Percentiles rank a stretch among this genome's conserved stretches.
Evolutionary conservation across 2,329 filamentous ascomycete species (phyloP).

Genomic region (Sporothrix brunneoviolacea): DNA sequence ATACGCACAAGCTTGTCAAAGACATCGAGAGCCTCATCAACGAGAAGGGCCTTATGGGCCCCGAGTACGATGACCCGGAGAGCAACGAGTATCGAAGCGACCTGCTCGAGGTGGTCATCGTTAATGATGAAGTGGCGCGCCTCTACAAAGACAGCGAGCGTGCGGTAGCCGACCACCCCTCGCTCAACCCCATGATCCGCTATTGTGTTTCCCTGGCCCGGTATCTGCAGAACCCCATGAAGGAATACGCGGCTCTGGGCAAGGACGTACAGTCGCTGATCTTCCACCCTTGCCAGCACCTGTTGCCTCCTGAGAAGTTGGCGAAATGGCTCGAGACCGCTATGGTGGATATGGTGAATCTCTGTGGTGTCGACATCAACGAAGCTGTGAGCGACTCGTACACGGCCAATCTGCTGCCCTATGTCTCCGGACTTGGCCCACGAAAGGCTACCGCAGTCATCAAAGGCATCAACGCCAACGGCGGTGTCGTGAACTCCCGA

Average conservation of each 20-base stretch:
- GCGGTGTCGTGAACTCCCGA: conserved; percentile 74
- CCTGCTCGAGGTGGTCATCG: conserved; percentile 77
- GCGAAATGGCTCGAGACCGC: conserved; percentile 85
- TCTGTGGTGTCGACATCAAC: conserved; percentile 92
- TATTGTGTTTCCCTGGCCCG: conserved; percentile 87
- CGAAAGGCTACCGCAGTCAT: conserved; percentile 80
- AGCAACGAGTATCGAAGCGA: conserved; percentile 69
- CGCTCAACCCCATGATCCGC: conserved; percentile 67
- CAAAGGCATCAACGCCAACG: conserved; percentile 88
- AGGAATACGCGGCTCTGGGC: conserved; percentile 90
- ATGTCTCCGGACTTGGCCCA: conserved; percentile 83
- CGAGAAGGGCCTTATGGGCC: conserved; percentile 68
- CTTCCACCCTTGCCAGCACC: conserved; percentile 84
- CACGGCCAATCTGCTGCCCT: conserved; percentile 81
- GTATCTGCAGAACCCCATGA: conserved; percentile 92
- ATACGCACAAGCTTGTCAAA: conserved; percentile 76
- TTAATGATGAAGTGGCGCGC: conserved; percentile 95
- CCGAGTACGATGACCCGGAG: conserved; percentile 76
- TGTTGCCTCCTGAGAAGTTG: conserved; percentile 82
- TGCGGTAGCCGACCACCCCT: conserved; percentile 72
- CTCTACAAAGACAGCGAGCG: conserved; percentile 88
- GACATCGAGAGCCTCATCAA: conserved; percentile 73
- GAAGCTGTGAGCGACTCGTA: conserved; percentile 78
- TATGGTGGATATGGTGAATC: conserved; percentile 97
- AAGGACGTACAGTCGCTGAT: conserved; percentile 79